Conservation (phyloP, 768 basidiomycete species). For the Lentinus tigrinus region DNA sequence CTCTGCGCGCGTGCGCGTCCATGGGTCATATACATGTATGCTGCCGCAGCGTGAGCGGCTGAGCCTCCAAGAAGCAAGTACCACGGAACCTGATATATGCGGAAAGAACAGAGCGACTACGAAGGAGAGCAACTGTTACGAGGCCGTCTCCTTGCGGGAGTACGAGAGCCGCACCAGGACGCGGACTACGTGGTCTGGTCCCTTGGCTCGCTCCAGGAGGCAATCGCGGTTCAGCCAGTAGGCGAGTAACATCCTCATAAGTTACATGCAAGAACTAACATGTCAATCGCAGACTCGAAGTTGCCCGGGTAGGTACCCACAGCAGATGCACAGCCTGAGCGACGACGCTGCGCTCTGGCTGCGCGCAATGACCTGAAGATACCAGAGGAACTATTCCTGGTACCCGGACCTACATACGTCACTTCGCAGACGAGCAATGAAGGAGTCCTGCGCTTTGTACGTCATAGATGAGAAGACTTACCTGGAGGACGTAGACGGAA, state of each 20-base stretch:
- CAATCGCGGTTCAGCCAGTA: no score
- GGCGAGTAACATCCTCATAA: not conserved
- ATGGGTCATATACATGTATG: no score
- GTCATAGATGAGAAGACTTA: no score
- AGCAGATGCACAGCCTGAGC: not conserved
- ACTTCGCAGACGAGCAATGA: not conserved
- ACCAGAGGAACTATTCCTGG: not conserved
- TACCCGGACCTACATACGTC: not conserved
- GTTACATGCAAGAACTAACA: not conserved
- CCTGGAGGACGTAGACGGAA: not conserved
- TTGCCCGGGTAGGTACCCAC: not conserved
- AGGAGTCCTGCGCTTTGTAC: not conserved
- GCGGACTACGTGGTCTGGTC: constrained; percentile 2
- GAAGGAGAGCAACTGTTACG: not conserved
- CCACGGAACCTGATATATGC: not conserved
- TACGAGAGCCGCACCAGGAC: not conserved
- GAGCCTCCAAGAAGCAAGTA: no score
- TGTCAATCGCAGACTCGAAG: not conserved
- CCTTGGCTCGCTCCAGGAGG: not conserved
- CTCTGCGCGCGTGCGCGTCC: no score
- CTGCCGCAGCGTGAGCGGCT: no score
- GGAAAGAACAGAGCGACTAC: no score
- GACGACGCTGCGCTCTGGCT: constrained; percentile 8
- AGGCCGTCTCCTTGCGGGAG: not conserved
- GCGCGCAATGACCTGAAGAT: constrained; percentile 5